Conservation (phyloP, 768 basidiomycete genomes). For the Postia placenta region DNA sequence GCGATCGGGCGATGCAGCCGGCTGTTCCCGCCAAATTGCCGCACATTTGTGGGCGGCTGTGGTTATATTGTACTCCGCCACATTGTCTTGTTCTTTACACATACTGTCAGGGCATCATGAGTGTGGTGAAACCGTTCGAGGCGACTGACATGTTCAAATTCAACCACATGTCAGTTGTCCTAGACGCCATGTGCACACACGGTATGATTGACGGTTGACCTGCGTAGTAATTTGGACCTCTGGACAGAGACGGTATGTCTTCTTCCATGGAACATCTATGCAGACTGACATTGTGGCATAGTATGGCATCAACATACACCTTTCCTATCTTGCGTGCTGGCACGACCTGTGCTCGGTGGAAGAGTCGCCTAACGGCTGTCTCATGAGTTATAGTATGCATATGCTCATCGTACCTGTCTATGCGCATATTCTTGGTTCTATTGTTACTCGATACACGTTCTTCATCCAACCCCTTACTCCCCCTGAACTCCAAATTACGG, state of each 20-base stretch:
- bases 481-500: too few species aligned
- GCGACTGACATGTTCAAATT: conserved; percentile 90
- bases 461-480: too few species aligned
- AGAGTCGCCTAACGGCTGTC: conserved; percentile 70
- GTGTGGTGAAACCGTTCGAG: conserved; percentile 77
- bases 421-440: conserved; percentile 1
- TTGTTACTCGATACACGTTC: too few species aligned
- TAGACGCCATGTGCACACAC: too few species aligned
- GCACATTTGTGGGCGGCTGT: neutral
- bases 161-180: conserved; percentile 73
- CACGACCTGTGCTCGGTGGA: conserved; percentile 85
- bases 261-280: neutral
- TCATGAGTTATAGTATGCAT: conserved; percentile 89
- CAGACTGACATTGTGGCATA: conserved; percentile 22
- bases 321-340: conserved; percentile 86
- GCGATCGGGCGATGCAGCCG: too few species aligned
- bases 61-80: too few species aligned
- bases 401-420: conserved; percentile 3
- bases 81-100: too few species aligned
- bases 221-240: conserved; percentile 78
- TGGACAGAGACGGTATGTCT: conserved; percentile 91
- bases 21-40: neutral
- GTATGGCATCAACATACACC: conserved; percentile 87
- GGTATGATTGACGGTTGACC: neutral
- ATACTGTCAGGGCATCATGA: conserved; percentile 71